Evolutionary conservation across 1,284 basidiomycete species (phyloP), one percentile per base, ranked within the genome.

Genomic region (Trametes hirsuta): DNA sequence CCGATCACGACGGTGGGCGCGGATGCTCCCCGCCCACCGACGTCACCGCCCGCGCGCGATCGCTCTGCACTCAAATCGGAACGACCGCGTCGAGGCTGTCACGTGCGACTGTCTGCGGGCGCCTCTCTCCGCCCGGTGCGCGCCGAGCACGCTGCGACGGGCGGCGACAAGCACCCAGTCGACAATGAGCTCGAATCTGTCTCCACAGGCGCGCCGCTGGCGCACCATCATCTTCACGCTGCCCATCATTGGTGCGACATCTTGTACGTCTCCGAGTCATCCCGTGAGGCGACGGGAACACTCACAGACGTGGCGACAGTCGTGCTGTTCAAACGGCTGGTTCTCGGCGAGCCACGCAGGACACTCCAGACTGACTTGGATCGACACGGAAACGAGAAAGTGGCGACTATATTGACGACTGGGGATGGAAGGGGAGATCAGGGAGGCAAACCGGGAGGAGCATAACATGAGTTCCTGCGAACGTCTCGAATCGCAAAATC

Each of bases 271-370:
- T 36, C 37, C 48, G 59, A 18, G 72, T 36, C 36, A 35, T 34
- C 37, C 55, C 35, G 47, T 44, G 52, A 30, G 25, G 50, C 39
- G 21, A 45, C 21, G 21, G n/a, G 37, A 42, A 5, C 47, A 58
- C 49, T 53, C 39, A 61, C 25, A 40, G 11, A 24, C 22, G 45
- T 14, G n/a, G 41, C 15, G 44, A 37, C 66, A 90, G 88, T 83
- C 51, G 82, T 90, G 42, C 70, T 90, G 60, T 91, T 88, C 69
- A 84, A 84, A 70, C 84, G 88, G 2, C 76, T 88, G 5, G 78
- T 84, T 14, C 73, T 84, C n/a, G 86, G 84, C 44, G 84, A 89
- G 69, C 81, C 84, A 4, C 85, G 83, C 60, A 69, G 78, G 37
- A 73, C 65, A 34, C 47, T 65, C 39, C 64, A 61, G 1, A 61